Percentiles rank a stretch among this genome's conserved stretches.
phyloP scores from a whole-genome alignment of 163 green algal genomes.

The Trebouxiophyceae sp. region DNA sequence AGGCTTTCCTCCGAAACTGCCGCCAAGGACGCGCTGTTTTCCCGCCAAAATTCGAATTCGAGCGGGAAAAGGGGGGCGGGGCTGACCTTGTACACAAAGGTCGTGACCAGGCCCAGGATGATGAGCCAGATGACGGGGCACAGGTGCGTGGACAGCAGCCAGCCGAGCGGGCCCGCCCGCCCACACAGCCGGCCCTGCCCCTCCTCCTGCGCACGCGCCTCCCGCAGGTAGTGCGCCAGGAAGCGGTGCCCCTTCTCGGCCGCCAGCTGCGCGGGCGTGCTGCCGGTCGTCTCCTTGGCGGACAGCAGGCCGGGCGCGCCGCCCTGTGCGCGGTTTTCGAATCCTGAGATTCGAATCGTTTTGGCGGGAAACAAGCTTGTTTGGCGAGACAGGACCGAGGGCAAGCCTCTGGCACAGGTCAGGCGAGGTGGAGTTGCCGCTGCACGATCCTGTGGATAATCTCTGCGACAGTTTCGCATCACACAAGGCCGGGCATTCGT shows the following conservation, averaged over 20 bases:
- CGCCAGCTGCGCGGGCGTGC: conserved; percentile 79
- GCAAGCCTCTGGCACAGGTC: too few species aligned
- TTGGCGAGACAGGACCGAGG: too few species aligned
- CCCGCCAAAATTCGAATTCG: too few species aligned
- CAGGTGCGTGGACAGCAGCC: conserved; percentile 58
- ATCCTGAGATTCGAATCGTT: too few species aligned
- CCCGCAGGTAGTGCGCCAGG: conserved; percentile 59
- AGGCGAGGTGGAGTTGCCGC: too few species aligned
- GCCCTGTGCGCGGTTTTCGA: too few species aligned
- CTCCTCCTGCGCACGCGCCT: conserved; percentile 35
- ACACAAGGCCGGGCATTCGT: too few species aligned
- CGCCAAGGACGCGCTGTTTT: too few species aligned
- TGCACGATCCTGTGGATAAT: too few species aligned
- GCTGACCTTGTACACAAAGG: conserved; percentile 62
- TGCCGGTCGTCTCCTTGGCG: conserved; percentile 66
- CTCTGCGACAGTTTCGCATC: too few species aligned
- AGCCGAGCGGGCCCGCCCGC: conserved; percentile 38
- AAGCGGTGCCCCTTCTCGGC: conserved; percentile 85
- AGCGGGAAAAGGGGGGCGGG: background rate
- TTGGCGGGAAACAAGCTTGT: too few species aligned
- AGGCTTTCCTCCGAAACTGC: too few species aligned
- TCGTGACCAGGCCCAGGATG: conserved; percentile 57
- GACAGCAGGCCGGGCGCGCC: conserved; percentile 55
- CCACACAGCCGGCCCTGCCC: conserved; percentile 26
- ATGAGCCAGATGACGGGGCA: conserved; percentile 72